Evolutionary conservation across 2,329 filamentous ascomycete genomes (phyloP).

Genomic region (Ustulina deusta): DNA sequence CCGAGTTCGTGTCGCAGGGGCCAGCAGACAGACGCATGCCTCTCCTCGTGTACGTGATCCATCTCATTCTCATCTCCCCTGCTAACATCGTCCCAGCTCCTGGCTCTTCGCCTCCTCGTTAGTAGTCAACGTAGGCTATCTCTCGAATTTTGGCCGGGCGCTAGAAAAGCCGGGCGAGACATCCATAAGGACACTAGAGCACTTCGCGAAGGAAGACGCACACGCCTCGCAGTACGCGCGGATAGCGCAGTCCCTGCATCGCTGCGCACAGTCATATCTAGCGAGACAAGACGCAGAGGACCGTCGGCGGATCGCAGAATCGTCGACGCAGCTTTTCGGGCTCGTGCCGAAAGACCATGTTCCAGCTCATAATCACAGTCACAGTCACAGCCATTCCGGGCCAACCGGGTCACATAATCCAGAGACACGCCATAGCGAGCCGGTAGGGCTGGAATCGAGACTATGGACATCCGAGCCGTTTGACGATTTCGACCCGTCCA

Average conservation of each 20-base stretch:
- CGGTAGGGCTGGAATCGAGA: not conserved
- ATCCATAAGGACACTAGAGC: slow-evolving; percentile 62
- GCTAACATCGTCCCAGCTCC: slow-evolving; percentile 52
- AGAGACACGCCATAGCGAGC: not conserved
- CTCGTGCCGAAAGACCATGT: slow-evolving; percentile 53
- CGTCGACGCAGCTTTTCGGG: slow-evolving; percentile 64
- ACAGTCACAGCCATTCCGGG: not conserved
- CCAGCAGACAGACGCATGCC: slow-evolving; percentile 61
- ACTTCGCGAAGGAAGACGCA: slow-evolving; percentile 62
- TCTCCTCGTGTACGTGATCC: slow-evolving; percentile 60
- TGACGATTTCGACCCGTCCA: slow-evolving; percentile 41
- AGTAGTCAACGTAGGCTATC: slow-evolving; percentile 63
- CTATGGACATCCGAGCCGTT: slow-evolving; percentile 23
- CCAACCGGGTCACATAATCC: not conserved
- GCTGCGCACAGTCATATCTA: slow-evolving; percentile 60
- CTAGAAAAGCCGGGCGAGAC: slow-evolving; percentile 63
- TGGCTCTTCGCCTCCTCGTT: slow-evolving; percentile 67
- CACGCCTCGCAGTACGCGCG: slow-evolving; percentile 66
- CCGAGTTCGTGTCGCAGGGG: slow-evolving; percentile 58
- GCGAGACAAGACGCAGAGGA: slow-evolving; percentile 62
- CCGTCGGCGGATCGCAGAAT: slow-evolving; percentile 61
- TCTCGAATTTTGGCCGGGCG: slow-evolving; percentile 64
- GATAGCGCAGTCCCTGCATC: slow-evolving; percentile 64
- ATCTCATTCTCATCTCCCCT: not conserved
- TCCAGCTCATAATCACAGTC: not conserved